Evolutionary conservation across 2,329 filamentous ascomycete genomes (phyloP), one percentile per base, ranked within the genome.

Genomic region (Tothia fuscella): DNA sequence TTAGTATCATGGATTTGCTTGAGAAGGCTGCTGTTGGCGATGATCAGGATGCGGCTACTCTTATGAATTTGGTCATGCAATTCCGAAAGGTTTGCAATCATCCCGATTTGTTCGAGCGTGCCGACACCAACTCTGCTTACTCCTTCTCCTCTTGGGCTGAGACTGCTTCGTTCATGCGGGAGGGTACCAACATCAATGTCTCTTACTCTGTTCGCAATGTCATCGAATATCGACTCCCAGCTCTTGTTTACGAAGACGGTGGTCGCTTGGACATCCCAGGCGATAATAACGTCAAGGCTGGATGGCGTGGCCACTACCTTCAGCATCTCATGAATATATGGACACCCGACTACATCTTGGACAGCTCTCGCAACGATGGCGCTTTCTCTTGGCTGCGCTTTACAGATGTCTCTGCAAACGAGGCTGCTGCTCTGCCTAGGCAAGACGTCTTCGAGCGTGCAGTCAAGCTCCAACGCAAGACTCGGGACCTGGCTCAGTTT

Each of bases 1-100:
- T 98, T 64, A 96, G 87, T 62, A 87, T 98, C 51, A 91, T 96
- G 78, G 91, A 98, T 58, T 78, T 98, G 14, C 93, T 98, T 42
- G 91, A 98, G 62, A 96, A 95, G 71, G 87, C 86, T 2, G 89
- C 89, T 2, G 74, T 91, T 51, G 91, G 91, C 26, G 88, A 95
- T 53, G 91, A 96, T 38, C 80, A 89, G 53, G 91, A 96, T 57
- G 93, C 85, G 26, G 88, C 89, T 30, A 96, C 89, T 1, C 65
- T 98, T 54, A 96, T 98, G 91, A 98, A 98, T 62, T 70, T 98
- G 49, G 91, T 98, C 48, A 98, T 98, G 91, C 91, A 98, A 64
- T 98, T 98, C 74, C 78, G 91, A 53, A 98, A 98, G 65, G 91
- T 98, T 44, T 98, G 91, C 67, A 98, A 98, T 56, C 91, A 98